These are phyloP conservation scores for Trichoderma semiorbis DNA, from an alignment of 2,329 filamentous ascomycete genomes.

Conservation along the genomic window DNA sequence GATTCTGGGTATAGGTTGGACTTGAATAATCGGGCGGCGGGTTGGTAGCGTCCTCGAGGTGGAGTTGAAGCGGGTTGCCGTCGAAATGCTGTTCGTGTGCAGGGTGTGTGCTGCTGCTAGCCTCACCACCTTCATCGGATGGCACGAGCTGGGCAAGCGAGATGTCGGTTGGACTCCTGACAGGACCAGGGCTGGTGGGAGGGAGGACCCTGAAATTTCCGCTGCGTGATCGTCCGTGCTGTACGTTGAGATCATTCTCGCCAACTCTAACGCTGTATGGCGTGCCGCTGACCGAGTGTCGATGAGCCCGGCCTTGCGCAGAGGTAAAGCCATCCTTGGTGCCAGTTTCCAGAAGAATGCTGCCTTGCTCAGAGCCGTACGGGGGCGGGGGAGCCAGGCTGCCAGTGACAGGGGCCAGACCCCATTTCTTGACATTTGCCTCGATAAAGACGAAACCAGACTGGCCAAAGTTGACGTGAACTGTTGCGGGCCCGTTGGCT, in stretches of 20 bases:
- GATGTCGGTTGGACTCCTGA: constrained; percentile 91
- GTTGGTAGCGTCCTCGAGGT: constrained; percentile 54
- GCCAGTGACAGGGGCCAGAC: constrained; percentile 90
- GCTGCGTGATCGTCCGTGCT: constrained; percentile 71
- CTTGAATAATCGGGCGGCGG: constrained; percentile 71
- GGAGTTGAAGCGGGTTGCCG: constrained; percentile 38
- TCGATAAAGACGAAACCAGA: constrained; percentile 99
- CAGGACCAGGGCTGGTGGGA: constrained; percentile 82
- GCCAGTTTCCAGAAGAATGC: constrained; percentile 87
- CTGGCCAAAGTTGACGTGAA: constrained; percentile 97
- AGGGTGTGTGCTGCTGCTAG: constrained; percentile 29
- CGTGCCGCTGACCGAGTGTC: constrained; percentile 41
- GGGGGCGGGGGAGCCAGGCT: constrained; percentile 92
- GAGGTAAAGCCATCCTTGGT: constrained; percentile 56
- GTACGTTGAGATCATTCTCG: constrained; percentile 50
- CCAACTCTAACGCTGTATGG: constrained; percentile 40
- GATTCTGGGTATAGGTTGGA: constrained; percentile 52
- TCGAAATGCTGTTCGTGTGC: constrained; percentile 30
- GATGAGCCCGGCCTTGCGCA: constrained; percentile 43
- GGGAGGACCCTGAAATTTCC: constrained; percentile 72
- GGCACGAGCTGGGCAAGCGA: constrained; percentile 82
- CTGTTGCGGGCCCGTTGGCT: constrained; percentile 84
- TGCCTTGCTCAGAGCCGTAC: constrained; percentile 95
- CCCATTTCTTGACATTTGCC: constrained; percentile 99
- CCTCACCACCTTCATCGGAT: constrained; percentile 67